Evolutionary conservation across 257 asterid species (phyloP).

Genomic region (Gentiana macrophylla): DNA sequence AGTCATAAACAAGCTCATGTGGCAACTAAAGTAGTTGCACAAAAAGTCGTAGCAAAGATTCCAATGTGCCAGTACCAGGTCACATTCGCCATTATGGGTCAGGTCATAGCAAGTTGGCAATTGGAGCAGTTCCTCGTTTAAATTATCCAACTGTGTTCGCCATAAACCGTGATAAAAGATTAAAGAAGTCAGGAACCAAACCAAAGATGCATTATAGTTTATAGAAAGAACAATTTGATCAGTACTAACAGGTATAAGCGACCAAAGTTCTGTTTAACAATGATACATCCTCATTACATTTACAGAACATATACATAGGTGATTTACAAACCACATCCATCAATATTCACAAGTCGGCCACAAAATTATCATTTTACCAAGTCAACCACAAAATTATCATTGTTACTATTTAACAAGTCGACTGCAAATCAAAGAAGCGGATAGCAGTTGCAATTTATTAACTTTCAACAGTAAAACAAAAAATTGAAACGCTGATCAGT

Average conservation of each 20-base stretch:
- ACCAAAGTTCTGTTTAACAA: background rate
- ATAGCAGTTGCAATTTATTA: too few species aligned
- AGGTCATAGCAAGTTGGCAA: constrained; percentile 23
- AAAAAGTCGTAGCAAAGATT: constrained; percentile 3
- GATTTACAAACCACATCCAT: too few species aligned
- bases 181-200: background rate
- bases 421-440: too few species aligned
- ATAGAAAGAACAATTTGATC: background rate
- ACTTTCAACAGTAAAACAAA: too few species aligned
- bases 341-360: too few species aligned
- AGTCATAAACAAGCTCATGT: constrained; percentile 9
- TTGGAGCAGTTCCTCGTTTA: constrained; percentile 59
- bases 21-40: constrained; percentile 3
- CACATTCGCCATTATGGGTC: constrained; percentile 14
- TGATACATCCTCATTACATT: background rate
- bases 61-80: constrained; percentile 25
- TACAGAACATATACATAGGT: too few species aligned
- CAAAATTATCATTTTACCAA: too few species aligned
- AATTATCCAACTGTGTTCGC: constrained; percentile 62
- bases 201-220: background rate
- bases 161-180: constrained; percentile 17
- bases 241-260: background rate
- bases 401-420: too few species aligned
- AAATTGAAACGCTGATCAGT: background rate
- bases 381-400: too few species aligned